phyloP scores from a whole-genome alignment of 2,329 filamentous ascomycete genomes.

The Metarhizium brunneum region DNA sequence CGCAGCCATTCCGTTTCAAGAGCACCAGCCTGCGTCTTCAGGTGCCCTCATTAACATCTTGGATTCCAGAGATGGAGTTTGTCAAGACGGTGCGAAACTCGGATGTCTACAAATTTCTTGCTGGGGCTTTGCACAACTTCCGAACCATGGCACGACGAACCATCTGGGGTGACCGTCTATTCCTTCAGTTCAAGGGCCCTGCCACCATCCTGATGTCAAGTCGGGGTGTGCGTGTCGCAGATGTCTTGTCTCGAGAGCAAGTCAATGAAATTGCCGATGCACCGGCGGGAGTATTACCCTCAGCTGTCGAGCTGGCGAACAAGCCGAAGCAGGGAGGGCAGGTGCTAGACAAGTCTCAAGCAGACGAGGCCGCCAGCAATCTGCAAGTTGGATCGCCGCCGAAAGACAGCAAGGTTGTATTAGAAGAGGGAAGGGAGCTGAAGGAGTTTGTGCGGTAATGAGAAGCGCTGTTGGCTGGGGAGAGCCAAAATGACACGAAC shows the following conservation, averaged over 20 bases:
- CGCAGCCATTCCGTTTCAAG: constrained; percentile 80
- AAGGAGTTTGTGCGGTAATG: constrained; percentile 43
- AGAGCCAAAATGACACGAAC: not conserved
- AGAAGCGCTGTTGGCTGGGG: not conserved
- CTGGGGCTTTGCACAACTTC: constrained; percentile 55
- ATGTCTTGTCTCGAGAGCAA: constrained; percentile 67
- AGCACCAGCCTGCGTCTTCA: constrained; percentile 68
- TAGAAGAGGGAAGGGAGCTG: constrained; percentile 50
- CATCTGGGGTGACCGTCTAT: constrained; percentile 90
- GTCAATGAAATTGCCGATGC: constrained; percentile 85
- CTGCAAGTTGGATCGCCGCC: constrained; percentile 48
- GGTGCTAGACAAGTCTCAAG: constrained; percentile 15
- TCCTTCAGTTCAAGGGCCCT: constrained; percentile 83
- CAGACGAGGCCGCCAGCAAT: constrained; percentile 28
- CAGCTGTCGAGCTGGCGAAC: constrained; percentile 41
- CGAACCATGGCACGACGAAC: constrained; percentile 71
- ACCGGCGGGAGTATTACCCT: constrained; percentile 60
- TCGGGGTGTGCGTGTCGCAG: constrained; percentile 67
- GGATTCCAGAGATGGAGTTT: constrained; percentile 64
- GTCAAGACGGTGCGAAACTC: constrained; percentile 64
- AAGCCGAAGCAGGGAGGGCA: constrained; percentile 24
- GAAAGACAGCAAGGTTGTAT: constrained; percentile 56
- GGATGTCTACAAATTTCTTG: constrained; percentile 60
- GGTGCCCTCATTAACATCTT: constrained; percentile 57
- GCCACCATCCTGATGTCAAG: constrained; percentile 81